phyloP scores from a whole-genome alignment of 163 green algal species.

The Chlorella variabilis region DNA sequence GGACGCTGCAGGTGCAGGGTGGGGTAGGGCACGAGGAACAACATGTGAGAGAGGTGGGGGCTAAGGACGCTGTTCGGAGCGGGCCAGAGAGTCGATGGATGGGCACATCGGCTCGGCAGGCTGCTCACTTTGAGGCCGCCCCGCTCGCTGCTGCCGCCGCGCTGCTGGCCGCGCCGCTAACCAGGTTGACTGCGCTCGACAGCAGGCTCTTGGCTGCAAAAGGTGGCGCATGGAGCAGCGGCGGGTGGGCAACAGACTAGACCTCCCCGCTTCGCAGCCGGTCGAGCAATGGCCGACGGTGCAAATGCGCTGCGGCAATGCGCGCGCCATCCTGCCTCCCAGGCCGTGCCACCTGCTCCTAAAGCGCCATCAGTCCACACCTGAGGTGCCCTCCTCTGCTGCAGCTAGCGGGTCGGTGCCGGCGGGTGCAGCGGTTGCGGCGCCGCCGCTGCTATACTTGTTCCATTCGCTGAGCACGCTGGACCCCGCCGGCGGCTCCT shows the following conservation, averaged over 20 bases:
- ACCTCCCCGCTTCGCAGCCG: too few species aligned
- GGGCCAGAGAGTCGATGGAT: too few species aligned
- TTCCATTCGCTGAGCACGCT: slow-evolving; percentile 72
- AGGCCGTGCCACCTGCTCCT: too few species aligned
- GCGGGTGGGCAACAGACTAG: too few species aligned
- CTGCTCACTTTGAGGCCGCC: slow-evolving; percentile 29
- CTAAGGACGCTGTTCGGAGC: too few species aligned
- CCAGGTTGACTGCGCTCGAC: slow-evolving; percentile 5
- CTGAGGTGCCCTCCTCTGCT: slow-evolving; percentile 52
- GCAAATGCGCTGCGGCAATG: too few species aligned
- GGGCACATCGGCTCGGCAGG: too few species aligned
- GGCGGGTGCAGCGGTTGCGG: slow-evolving; percentile 7
- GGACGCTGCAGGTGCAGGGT: slow-evolving; percentile 35
- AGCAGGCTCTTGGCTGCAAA: slow-evolving; percentile 24
- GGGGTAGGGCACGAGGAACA: neutral
- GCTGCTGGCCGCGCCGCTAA: slow-evolving; percentile 17
- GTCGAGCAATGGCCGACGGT: too few species aligned
- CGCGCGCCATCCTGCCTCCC: too few species aligned
- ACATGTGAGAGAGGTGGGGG: too few species aligned
- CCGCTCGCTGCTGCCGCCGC: slow-evolving; percentile 12
- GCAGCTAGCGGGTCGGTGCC: slow-evolving; percentile 32
- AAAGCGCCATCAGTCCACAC: neutral
- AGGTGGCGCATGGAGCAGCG: too few species aligned
- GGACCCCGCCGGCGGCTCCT: slow-evolving; percentile 44
- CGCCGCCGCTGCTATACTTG: slow-evolving; percentile 53